phyloP scores from a whole-genome alignment of 148 eudicot species.

The Dianthus caryophyllus region DNA sequence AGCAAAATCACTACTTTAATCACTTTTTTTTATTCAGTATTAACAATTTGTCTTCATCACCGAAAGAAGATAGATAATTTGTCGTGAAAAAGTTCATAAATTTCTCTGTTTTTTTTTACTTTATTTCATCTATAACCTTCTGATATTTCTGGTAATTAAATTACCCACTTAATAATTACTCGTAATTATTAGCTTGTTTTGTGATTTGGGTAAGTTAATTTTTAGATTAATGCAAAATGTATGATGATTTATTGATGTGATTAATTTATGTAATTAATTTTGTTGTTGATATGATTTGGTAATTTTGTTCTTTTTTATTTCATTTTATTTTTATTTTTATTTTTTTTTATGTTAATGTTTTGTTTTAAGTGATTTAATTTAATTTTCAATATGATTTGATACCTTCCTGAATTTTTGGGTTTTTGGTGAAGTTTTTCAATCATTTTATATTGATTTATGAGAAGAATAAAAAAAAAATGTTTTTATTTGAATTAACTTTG shows the following conservation, averaged over 20 bases:
- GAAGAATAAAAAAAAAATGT: no score
- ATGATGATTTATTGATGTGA: background rate
- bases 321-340: background rate
- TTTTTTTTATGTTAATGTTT: background rate
- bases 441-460: background rate
- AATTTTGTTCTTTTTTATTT: conserved; percentile 16
- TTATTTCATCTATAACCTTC: background rate
- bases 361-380: background rate
- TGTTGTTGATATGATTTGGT: no score
- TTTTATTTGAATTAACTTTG: background rate
- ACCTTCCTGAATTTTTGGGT: conserved; percentile 24
- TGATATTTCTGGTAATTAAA: no score
- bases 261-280: background rate
- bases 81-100: conserved; percentile 13
- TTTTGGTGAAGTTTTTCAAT: conserved; percentile 14
- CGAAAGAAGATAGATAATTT: conserved; percentile 11
- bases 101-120: conserved; percentile 10
- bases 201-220: conserved; percentile 3
- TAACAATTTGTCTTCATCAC: conserved; percentile 25
- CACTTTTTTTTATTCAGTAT: background rate
- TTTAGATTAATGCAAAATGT: conserved; percentile 16
- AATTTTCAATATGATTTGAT: conserved; percentile 18
- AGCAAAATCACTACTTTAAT: conserved; percentile 19
- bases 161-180: no score
- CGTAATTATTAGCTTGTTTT: conserved; percentile 11